Conservation (phyloP, 2,329 filamentous ascomycete species). For the Amylocarpus encephaloides region DNA sequence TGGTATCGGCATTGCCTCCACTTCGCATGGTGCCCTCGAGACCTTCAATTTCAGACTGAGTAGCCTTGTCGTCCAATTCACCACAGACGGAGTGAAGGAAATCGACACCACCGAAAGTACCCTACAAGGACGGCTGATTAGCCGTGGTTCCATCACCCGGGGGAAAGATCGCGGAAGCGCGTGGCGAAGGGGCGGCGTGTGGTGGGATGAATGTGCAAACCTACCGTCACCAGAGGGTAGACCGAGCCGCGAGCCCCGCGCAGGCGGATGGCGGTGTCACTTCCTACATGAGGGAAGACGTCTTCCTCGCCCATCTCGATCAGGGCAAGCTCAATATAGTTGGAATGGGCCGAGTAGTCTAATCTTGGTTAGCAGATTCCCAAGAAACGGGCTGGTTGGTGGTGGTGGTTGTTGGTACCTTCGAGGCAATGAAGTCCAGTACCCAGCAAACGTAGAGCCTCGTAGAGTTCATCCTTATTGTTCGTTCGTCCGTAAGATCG, state of each 20-base stretch:
- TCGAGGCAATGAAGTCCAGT: conserved; percentile 87
- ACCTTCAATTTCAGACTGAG: conserved; percentile 83
- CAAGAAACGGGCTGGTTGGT: background rate
- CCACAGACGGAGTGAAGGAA: conserved; percentile 83
- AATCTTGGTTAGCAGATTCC: conserved; percentile 24
- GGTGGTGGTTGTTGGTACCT: conserved; percentile 19
- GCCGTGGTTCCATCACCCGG: background rate
- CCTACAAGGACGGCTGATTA: background rate
- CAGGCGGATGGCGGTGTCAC: conserved; percentile 63
- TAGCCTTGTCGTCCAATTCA: conserved; percentile 80
- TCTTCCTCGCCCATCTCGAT: conserved; percentile 78
- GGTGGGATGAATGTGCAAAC: too few relatives aligned
- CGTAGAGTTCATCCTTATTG: conserved; percentile 73
- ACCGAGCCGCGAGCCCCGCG: conserved; percentile 59
- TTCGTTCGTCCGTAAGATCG: conserved; percentile 61
- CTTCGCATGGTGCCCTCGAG: conserved; percentile 76
- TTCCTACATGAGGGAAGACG: conserved; percentile 82
- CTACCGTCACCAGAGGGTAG: conserved; percentile 76
- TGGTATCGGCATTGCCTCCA: conserved; percentile 58
- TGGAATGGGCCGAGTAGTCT: conserved; percentile 89
- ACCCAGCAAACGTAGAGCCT: conserved; percentile 78
- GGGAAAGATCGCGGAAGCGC: background rate
- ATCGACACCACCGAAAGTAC: conserved; percentile 87
- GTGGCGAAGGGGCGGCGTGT: background rate
- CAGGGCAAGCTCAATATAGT: conserved; percentile 82